These are phyloP conservation scores for Phytophthora aleatoria DNA, from an alignment of 352 stramenopile genomes.

Conservation along the genomic window DNA sequence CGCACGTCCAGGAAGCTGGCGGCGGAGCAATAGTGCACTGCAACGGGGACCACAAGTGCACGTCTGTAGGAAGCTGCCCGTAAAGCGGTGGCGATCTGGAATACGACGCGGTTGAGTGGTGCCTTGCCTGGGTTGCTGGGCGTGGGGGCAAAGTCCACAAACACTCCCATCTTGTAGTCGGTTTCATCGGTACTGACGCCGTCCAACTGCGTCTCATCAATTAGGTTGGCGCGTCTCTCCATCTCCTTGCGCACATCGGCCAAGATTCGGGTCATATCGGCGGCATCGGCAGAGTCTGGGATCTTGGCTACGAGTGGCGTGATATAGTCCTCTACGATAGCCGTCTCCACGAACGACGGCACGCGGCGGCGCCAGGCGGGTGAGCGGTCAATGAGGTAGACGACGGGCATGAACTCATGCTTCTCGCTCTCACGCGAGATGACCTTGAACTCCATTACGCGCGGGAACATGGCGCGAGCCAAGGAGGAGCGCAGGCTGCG, in stretches of 20 bases:
- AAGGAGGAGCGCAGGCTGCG: conserved; percentile 33
- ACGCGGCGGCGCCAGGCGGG: conserved; percentile 55
- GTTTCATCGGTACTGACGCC: conserved; percentile 47
- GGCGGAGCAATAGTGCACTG: conserved; percentile 65
- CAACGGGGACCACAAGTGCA: conserved; percentile 64
- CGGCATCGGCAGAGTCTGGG: conserved; percentile 9
- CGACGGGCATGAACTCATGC: conserved; percentile 79
- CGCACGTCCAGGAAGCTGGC: conserved; percentile 49
- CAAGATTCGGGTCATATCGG: conserved; percentile 32
- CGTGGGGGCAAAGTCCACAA: conserved; percentile 55
- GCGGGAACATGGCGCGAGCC: conserved; percentile 56
- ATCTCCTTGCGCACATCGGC: conserved; percentile 39
- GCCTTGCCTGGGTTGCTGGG: conserved; percentile 41
- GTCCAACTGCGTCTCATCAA: conserved; percentile 38
- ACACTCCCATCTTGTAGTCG: conserved; percentile 66
- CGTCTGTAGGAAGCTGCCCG: conserved; percentile 43
- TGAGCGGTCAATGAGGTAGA: conserved; percentile 74
- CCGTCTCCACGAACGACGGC: conserved; percentile 49
- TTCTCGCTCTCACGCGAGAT: conserved; percentile 73
- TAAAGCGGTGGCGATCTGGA: conserved; percentile 54
- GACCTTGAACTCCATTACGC: conserved; percentile 82
- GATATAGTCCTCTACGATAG: conserved; percentile 67
- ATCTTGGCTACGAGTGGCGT: conserved; percentile 46
- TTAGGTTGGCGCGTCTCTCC: conserved; percentile 48
- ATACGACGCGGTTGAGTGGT: conserved; percentile 57